Conservation (phyloP, 192 early-diverging fungal genomes). For the Pilobolus umbonatus region DNA sequence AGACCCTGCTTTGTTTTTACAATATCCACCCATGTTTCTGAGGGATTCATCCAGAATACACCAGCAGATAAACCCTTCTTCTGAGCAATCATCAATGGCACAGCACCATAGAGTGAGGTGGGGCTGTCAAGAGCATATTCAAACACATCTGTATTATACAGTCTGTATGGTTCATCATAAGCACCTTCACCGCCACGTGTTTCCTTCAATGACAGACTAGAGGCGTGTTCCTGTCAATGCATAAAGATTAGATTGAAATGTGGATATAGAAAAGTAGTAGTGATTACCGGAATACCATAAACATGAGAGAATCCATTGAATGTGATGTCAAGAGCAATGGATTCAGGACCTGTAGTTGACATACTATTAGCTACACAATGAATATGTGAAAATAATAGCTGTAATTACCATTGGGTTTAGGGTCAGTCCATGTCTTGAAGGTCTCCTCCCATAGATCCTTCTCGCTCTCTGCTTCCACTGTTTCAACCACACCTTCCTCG, state of each 20-base stretch:
- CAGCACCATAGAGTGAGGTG: conserved; percentile 94
- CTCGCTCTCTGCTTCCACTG: conserved; percentile 38
- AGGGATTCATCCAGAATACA: conserved; percentile 88
- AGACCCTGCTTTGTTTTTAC: conserved; percentile 57
- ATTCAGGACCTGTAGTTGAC: conserved; percentile 69
- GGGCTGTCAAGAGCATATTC: conserved; percentile 94
- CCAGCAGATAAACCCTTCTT: conserved; percentile 67
- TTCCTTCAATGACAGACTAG: conserved; percentile 80
- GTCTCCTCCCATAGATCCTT: conserved; percentile 77
- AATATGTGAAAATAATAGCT: too few relatives aligned
- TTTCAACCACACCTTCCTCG: conserved; percentile 29
- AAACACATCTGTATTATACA: conserved; percentile 98
- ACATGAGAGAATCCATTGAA: conserved; percentile 85
- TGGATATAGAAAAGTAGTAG: not conserved
- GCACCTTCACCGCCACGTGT: conserved; percentile 69
- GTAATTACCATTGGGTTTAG: conserved; percentile 84
- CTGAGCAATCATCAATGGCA: conserved; percentile 94
- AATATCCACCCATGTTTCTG: conserved; percentile 98
- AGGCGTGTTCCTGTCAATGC: conserved; percentile 66
- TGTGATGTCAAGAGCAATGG: conserved; percentile 87
- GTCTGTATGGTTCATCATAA: conserved; percentile 89
- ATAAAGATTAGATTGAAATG: not conserved
- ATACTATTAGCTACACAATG: not conserved
- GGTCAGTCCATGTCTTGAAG: conserved; percentile 84
- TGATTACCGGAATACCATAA: conserved; percentile 81